These are phyloP conservation scores for Pleurotus platypus DNA, from an alignment of 768 basidiomycete genomes.

Conservation along the genomic window DNA sequence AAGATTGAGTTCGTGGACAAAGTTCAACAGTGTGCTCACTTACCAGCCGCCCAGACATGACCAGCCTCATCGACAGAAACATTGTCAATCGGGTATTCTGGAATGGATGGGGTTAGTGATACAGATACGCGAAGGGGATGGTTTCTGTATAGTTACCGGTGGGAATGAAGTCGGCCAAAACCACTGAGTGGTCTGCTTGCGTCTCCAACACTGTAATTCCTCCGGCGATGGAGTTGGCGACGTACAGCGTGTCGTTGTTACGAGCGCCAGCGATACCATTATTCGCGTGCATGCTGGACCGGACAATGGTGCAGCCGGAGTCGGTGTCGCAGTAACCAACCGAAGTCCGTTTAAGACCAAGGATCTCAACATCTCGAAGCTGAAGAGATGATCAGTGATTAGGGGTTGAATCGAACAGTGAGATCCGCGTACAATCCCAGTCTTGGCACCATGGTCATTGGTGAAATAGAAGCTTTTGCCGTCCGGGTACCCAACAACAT, in stretches of 20 bases:
- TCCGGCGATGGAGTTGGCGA: constrained; percentile 43
- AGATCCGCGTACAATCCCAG: constrained; percentile 42
- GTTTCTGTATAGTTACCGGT: constrained; percentile 36
- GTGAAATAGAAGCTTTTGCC: constrained; percentile 67
- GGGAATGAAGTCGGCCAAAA: constrained; percentile 47
- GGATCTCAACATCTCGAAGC: constrained; percentile 14
- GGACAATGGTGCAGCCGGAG: constrained; percentile 58
- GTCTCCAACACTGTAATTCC: constrained; percentile 50
- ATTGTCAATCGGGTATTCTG: constrained; percentile 42
- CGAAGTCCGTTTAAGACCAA: constrained; percentile 37
- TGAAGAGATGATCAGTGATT: constrained; percentile 1
- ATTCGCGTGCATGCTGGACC: constrained; percentile 41
- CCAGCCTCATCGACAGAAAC: constrained; percentile 56
- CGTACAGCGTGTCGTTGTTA: constrained; percentile 62
- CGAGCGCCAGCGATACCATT: constrained; percentile 61
- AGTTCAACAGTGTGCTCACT: constrained; percentile 7
- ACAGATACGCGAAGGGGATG: background rate
- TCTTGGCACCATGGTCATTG: constrained; percentile 59
- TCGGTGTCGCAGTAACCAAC: constrained; percentile 65
- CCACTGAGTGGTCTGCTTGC: constrained; percentile 56
- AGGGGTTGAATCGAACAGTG: background rate
- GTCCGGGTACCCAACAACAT: constrained; percentile 62
- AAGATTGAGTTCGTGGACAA: background rate
- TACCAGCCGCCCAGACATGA: constrained; percentile 61
- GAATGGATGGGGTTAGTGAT: background rate